Evolutionary conservation across 768 basidiomycete species (phyloP).

Genomic region (Imleria badia): DNA sequence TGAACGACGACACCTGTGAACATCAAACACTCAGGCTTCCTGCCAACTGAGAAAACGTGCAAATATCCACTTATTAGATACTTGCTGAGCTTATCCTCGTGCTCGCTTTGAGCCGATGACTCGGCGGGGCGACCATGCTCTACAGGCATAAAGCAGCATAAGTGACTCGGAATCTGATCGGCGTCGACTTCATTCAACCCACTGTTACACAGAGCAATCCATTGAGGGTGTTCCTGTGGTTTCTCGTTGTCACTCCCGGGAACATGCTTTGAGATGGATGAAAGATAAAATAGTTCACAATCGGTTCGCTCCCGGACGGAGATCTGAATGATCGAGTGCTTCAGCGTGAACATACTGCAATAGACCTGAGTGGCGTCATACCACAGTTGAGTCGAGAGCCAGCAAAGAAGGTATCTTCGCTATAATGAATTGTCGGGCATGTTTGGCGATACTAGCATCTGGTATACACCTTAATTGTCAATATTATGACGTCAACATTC

Average conservation of each 20-base stretch:
- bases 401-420: conserved; percentile 65
- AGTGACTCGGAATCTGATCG: not conserved
- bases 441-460: conserved; percentile 40
- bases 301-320: conserved; percentile 71
- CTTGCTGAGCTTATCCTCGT: conserved; percentile 54
- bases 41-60: not conserved
- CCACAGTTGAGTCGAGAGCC: conserved; percentile 62
- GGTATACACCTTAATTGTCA: conserved; percentile 1
- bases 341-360: conserved; percentile 6
- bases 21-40: conserved; percentile 5
- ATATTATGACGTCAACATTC: not conserved
- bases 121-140: conserved; percentile 59
- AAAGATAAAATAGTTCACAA: conserved; percentile 81
- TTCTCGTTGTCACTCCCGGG: conserved; percentile 42
- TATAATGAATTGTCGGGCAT: conserved; percentile 59
- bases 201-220: conserved; percentile 65
- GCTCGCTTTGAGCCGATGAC: conserved; percentile 24
- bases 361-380: conserved; percentile 34
- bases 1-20: conserved; percentile 33
- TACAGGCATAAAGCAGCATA: conserved; percentile 26
- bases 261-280: conserved; percentile 52
- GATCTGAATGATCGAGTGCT: conserved; percentile 45
- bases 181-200: conserved; percentile 4
- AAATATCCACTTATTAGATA: conserved; percentile 55
- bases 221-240: conserved; percentile 57